phyloP scores from a whole-genome alignment of 75 land plant genomes.

The Sequoia sempervirens region DNA sequence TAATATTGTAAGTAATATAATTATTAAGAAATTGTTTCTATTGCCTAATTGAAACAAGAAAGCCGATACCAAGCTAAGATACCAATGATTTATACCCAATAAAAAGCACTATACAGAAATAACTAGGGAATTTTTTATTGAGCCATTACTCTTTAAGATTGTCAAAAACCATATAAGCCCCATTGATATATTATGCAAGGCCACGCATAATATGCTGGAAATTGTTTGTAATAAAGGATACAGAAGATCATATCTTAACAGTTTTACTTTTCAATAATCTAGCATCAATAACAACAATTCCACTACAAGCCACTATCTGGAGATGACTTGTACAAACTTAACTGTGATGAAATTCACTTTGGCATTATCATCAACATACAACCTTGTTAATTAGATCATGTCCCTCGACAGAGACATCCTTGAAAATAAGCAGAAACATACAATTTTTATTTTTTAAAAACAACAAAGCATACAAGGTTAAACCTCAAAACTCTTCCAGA shows the following conservation, averaged over 20 bases:
- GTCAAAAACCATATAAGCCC: background rate
- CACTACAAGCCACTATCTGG: background rate
- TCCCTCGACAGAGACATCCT: background rate
- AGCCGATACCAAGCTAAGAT: background rate
- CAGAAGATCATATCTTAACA: background rate
- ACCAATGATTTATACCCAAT: background rate
- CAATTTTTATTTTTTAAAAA: background rate
- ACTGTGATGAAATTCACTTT: background rate
- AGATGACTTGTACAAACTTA: background rate
- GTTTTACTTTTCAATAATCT: background rate
- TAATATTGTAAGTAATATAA: background rate
- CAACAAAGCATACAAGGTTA: background rate
- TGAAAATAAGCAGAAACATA: background rate
- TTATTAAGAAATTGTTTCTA: background rate
- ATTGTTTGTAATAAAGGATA: background rate
- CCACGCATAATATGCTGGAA: background rate
- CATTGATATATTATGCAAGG: background rate
- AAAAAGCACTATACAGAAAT: background rate
- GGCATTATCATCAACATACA: background rate
- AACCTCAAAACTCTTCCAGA: background rate
- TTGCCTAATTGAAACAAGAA: background rate
- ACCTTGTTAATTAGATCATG: background rate
- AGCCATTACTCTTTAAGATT: background rate
- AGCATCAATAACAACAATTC: background rate
- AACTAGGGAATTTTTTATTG: background rate